A percentile compares a stretch with the other conserved stretches of the same genome.
Evolutionary conservation across 1,284 basidiomycete genomes (phyloP).

Genomic region (Phellopilus nigrolimitatus): DNA sequence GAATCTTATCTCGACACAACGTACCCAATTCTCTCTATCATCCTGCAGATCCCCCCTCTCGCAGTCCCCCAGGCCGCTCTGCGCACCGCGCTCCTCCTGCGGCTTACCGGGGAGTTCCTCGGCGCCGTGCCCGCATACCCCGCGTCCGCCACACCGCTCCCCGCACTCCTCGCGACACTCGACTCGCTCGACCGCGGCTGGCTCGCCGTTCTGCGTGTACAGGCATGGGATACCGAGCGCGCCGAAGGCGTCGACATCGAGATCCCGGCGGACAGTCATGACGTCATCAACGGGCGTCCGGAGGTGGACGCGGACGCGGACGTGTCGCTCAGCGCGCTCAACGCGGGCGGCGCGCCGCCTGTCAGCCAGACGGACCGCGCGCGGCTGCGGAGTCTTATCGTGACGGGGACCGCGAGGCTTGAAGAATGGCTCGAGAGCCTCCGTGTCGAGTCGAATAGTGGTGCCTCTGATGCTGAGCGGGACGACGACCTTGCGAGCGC

Average conservation of each 20-base stretch:
- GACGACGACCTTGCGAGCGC: conserved; percentile 35
- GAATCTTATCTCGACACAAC: conserved; percentile 51
- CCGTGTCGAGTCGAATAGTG: conserved; percentile 9
- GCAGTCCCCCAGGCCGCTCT: conserved; percentile 56
- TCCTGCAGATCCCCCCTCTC: conserved; percentile 67
- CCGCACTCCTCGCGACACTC: conserved; percentile 54
- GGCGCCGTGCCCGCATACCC: conserved; percentile 54
- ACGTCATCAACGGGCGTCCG: neutral
- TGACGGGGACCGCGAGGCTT: conserved; percentile 50
- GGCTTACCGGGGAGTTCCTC: conserved; percentile 63
- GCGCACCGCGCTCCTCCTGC: conserved; percentile 58
- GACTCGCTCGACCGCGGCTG: conserved; percentile 69
- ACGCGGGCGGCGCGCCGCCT: conserved; percentile 31
- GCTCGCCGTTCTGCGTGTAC: conserved; percentile 54
- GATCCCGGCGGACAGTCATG: conserved; percentile 29
- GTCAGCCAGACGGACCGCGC: conserved; percentile 65
- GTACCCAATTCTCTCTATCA: conserved; percentile 50
- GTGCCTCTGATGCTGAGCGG: conserved; percentile 28
- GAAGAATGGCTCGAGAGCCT: conserved; percentile 61
- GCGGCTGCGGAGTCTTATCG: conserved; percentile 56
- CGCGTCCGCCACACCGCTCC: conserved; percentile 38
- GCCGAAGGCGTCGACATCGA: conserved; percentile 45
- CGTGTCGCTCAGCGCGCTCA: conserved; percentile 1
- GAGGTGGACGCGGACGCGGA: neutral
- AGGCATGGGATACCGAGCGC: conserved; percentile 55